Conservation (phyloP, 129 eudicot species). For the Flaveria trinervia region DNA sequence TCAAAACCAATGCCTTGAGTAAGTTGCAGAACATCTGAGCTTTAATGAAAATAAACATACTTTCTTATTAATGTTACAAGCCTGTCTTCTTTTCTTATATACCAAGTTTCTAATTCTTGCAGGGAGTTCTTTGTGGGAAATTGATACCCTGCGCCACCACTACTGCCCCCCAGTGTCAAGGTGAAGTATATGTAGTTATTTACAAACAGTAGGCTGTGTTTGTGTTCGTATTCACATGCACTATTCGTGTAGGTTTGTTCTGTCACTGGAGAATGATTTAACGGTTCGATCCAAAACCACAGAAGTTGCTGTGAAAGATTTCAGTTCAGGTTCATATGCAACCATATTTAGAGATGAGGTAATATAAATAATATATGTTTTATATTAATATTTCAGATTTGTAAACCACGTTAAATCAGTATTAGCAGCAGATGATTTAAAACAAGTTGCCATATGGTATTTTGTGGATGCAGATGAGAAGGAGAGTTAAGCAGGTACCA, state of each 20-base stretch:
- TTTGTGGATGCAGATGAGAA: slow-evolving; percentile 53
- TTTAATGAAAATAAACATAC: not conserved
- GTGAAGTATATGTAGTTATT: slow-evolving; percentile 30
- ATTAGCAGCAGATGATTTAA: not conserved
- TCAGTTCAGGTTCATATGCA: slow-evolving; percentile 89
- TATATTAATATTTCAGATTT: not conserved
- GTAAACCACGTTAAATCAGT: not conserved
- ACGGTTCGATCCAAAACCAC: slow-evolving; percentile 75
- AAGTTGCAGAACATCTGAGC: slow-evolving; percentile 28
- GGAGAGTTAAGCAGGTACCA: slow-evolving; percentile 90
- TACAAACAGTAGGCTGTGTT: not conserved
- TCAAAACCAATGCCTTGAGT: slow-evolving; percentile 76
- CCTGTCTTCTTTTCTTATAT: not conserved
- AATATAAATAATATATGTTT: slow-evolving; percentile 9
- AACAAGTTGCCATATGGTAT: not conserved
- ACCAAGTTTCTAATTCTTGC: slow-evolving; percentile 11
- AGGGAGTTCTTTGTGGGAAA: slow-evolving; percentile 97
- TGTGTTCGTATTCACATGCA: not conserved
- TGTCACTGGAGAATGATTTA: slow-evolving; percentile 89
- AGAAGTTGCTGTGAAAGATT: slow-evolving; percentile 78
- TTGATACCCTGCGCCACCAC: slow-evolving; percentile 86
- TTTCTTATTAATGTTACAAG: not conserved
- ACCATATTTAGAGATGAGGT: slow-evolving; percentile 91
- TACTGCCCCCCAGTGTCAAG: slow-evolving; percentile 91
- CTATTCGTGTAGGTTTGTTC: slow-evolving; percentile 58